Percentiles rank a stretch among this genome's conserved stretches.
Evolutionary conservation across 2,329 filamentous ascomycete species (phyloP).

Genomic region (Arachnomyces sp.): DNA sequence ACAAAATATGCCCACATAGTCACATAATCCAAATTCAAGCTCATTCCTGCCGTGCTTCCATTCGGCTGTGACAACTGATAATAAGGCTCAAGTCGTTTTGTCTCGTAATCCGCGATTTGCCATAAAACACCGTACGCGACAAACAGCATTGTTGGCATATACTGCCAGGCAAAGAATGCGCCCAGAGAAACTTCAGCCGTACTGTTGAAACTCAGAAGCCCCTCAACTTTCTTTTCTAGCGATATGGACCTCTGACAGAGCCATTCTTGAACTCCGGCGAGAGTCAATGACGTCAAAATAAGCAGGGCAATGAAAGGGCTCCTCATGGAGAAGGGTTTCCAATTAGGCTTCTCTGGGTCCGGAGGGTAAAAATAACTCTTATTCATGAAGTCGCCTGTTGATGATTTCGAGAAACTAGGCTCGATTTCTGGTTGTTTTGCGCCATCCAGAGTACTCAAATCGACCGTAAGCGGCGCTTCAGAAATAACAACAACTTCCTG

Average conservation of each 20-base stretch:
- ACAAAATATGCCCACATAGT: conserved; percentile 40
- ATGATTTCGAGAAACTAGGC: conserved; percentile 3
- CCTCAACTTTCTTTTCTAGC: conserved; percentile 28
- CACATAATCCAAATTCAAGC: conserved; percentile 42
- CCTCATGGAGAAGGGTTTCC: conserved; percentile 29
- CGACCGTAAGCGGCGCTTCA: conserved; percentile 27
- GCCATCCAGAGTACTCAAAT: conserved; percentile 35
- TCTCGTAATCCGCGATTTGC: conserved; percentile 44
- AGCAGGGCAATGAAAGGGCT: conserved; percentile 23
- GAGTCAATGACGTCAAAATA: conserved; percentile 20
- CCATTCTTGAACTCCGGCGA: conserved; percentile 27
- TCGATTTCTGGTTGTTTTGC: conserved; percentile 6
- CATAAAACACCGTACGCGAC: conserved; percentile 42
- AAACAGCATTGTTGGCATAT: conserved; percentile 39
- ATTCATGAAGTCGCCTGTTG: conserved; percentile 21
- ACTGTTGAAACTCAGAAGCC: conserved; percentile 22
- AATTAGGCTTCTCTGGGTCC: conserved; percentile 27
- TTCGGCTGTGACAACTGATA: conserved; percentile 33
- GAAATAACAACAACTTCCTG: conserved; percentile 37
- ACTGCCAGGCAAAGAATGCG: conserved; percentile 31
- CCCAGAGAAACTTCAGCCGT: conserved; percentile 19
- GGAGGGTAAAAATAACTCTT: conserved; percentile 26
- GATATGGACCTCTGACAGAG: conserved; percentile 25
- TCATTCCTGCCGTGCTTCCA: conserved; percentile 26
- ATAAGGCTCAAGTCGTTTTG: conserved; percentile 43